A percentile compares a stretch with the other conserved stretches of the same genome.
These are phyloP conservation scores for Suillus americanus DNA, from an alignment of 768 basidiomycete genomes.

Conservation along the genomic window DNA sequence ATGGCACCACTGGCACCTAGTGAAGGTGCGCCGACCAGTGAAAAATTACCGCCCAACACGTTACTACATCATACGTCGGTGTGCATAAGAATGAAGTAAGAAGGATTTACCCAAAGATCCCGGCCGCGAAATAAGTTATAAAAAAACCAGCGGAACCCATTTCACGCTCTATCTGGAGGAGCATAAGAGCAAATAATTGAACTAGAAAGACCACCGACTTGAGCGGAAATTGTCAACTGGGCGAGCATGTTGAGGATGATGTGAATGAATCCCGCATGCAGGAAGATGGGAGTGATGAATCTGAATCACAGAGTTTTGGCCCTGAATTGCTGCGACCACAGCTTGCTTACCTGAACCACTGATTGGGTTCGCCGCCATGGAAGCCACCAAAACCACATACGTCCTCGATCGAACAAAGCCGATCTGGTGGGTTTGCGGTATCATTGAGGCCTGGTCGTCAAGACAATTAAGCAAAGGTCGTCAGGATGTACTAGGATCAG, in stretches of 20 bases:
- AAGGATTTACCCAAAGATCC: slow-evolving; percentile 80
- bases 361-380: slow-evolving; percentile 44
- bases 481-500: slow-evolving; percentile 12
- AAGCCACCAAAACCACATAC: slow-evolving; percentile 90
- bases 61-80: slow-evolving; percentile 46
- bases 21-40: slow-evolving; percentile 83
- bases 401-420: slow-evolving; percentile 71
- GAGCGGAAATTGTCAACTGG: slow-evolving; percentile 76
- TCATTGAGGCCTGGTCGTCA: slow-evolving; percentile 67
- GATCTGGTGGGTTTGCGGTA: slow-evolving; percentile 73
- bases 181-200: slow-evolving; percentile 3
- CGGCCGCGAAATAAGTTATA: slow-evolving; percentile 84
- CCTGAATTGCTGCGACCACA: slow-evolving; percentile 43
- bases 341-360: slow-evolving; percentile 49
- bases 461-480: slow-evolving; percentile 5
- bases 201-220: slow-evolving; percentile 40
- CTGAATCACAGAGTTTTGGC: slow-evolving; percentile 37
- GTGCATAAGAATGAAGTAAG: slow-evolving; percentile 9
- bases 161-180: slow-evolving; percentile 76
- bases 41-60: slow-evolving; percentile 90
- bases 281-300: slow-evolving; percentile 86
- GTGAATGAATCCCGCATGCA: slow-evolving; percentile 97
- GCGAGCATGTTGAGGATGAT: slow-evolving; percentile 87
- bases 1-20: slow-evolving; percentile 93
- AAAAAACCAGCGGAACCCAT: slow-evolving; percentile 89